Conservation (phyloP, 2,329 filamentous ascomycete species). For the Fusarium albidum region DNA sequence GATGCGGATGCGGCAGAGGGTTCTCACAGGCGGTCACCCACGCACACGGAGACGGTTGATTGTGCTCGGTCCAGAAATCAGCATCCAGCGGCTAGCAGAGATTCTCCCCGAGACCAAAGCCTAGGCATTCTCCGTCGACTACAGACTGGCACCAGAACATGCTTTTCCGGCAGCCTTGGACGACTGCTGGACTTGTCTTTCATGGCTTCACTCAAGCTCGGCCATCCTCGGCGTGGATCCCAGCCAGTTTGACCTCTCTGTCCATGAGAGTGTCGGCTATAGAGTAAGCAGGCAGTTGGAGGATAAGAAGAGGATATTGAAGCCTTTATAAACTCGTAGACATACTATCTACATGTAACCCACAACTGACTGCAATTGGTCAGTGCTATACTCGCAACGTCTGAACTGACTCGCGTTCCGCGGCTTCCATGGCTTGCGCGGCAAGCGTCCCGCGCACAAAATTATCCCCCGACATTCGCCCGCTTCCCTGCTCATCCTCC, state of each 20-base stretch:
- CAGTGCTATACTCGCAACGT: too few species aligned
- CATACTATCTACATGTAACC: too few species aligned
- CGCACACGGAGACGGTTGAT: slow-evolving; percentile 5
- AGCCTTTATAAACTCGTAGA: too few species aligned
- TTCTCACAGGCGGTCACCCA: background rate
- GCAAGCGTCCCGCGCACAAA: too few species aligned
- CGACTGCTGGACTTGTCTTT: slow-evolving; percentile 7
- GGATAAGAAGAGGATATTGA: too few species aligned
- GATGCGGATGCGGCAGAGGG: background rate
- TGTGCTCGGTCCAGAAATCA: background rate
- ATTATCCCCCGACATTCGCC: too few species aligned
- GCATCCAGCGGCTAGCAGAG: background rate
- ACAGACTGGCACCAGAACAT: slow-evolving; percentile 15
- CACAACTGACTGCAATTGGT: too few species aligned
- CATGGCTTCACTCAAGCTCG: background rate
- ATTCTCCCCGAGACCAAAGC: slow-evolving; percentile 4
- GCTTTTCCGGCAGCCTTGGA: slow-evolving; percentile 1
- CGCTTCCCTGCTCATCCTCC: too few species aligned
- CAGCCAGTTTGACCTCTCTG: background rate
- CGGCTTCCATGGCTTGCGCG: too few species aligned
- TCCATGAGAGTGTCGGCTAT: background rate
- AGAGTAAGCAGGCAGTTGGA: too few species aligned
- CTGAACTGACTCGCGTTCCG: too few species aligned
- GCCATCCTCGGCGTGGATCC: background rate
- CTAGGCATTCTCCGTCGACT: slow-evolving; percentile 19